Base-by-base conservation (phyloP, 208 protist genomes). In the Perkinsela sp. region DNA sequence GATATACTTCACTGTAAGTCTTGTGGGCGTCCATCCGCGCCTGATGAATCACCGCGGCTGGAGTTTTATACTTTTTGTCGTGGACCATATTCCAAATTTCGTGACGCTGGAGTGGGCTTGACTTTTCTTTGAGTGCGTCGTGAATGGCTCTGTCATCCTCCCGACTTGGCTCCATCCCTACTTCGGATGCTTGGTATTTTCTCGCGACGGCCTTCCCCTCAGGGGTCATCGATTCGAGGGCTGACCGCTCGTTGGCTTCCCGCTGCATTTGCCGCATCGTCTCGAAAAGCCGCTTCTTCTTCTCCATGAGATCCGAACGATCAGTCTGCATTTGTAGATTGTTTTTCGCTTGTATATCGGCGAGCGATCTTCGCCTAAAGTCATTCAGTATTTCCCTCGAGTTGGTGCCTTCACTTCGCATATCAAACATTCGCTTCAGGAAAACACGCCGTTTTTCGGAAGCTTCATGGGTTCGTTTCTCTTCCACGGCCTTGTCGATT, bases 1-100 rank as follows among this genome's bases (percentile, higher is more conserved):
- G 74, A 74, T 88, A 89, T 2, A 78, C 30, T 1, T 76, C 71
- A 69, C 88, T 81, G 70, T 88, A 88, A 29, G 77, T 76, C 32
- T 78, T 71, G 1, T 65, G 76, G 0, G 85, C 85, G 70, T 90
- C 83, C 22, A 90, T 75, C 66, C 85, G 82, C 22, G 83, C 83
- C 68, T 90, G 85, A 65, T 90, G 85, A n/a, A 90, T 73, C 28
- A 78, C 79, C 67, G 29, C 72, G 31, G 82, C 81, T 1, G 85
- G 85, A 69, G 83, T 79, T 68, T 90, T 83, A 70, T 88, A 89
- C 28, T 65, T 79, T 74, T 90, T 80, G 0, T 66, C 31, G 29
- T 78, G 70, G 67, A 90, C 83, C 13, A 68, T 72, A 0, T 69
- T 67, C 82, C 83, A 90, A 65, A 90, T 28, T 15, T 15, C 66